These are phyloP conservation scores for Gliomastix tumulicola DNA, from an alignment of 2,329 filamentous ascomycete genomes.

Conservation along the genomic window DNA sequence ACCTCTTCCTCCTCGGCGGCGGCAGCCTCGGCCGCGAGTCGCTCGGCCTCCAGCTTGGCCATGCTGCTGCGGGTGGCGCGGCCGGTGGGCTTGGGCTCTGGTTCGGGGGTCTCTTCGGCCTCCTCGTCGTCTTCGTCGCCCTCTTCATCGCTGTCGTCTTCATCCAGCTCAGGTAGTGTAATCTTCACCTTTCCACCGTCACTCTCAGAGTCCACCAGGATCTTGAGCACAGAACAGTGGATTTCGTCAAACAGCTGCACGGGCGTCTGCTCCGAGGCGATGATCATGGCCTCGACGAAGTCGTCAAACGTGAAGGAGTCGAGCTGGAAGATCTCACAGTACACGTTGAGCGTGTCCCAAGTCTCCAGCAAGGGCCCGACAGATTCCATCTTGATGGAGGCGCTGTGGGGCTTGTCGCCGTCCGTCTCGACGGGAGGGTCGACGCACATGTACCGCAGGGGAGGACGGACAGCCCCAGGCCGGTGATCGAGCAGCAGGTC, in stretches of 20 bases:
- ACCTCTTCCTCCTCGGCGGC: constrained; percentile 43
- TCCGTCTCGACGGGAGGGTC: constrained; percentile 44
- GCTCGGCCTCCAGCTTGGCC: constrained; percentile 71
- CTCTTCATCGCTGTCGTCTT: constrained; percentile 62
- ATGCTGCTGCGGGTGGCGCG: constrained; percentile 82
- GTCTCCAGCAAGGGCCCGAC: constrained; percentile 82
- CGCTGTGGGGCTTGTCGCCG: neutral
- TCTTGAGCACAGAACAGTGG: constrained; percentile 85
- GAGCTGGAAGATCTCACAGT: constrained; percentile 86
- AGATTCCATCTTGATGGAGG: constrained; percentile 70
- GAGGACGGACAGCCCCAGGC: constrained; percentile 58
- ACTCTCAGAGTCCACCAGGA: constrained; percentile 68
- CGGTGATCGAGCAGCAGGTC: constrained; percentile 76
- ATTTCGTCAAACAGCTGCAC: constrained; percentile 86
- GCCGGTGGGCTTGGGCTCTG: constrained; percentile 57
- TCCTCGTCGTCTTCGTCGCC: constrained; percentile 54
- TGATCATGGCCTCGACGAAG: constrained; percentile 80
- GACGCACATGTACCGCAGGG: constrained; percentile 69
- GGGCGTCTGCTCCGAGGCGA: constrained; percentile 64
- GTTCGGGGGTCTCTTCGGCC: constrained; percentile 56
- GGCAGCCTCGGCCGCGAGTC: constrained; percentile 52
- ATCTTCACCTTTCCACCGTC: constrained; percentile 76
- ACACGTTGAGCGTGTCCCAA: constrained; percentile 98
- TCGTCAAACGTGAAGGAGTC: constrained; percentile 99
- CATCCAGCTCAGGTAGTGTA: constrained; percentile 66